Evolutionary conservation across 2,329 filamentous ascomycete genomes (phyloP).

Genomic region (Exophiala xenobiotica): DNA sequence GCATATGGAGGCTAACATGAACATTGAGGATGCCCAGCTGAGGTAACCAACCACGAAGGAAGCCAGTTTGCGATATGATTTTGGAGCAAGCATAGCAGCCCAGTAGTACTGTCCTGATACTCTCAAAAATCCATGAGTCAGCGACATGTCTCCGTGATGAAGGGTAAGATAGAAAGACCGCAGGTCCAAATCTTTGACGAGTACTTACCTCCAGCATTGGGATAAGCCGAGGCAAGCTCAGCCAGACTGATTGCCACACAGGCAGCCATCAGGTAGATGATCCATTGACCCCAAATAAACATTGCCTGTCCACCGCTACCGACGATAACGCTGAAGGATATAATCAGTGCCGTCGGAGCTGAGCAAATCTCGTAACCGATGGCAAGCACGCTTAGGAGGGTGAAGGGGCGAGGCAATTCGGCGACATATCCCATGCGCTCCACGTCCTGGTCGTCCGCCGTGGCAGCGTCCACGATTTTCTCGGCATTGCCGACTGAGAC

Average conservation of each 20-base stretch:
- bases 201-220: constrained; percentile 54
- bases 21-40: constrained; percentile 55
- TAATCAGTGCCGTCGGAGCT: background rate
- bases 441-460: background rate
- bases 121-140: background rate
- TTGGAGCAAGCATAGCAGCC: constrained; percentile 41
- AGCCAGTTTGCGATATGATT: constrained; percentile 45
- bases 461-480: background rate
- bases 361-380: background rate
- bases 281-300: background rate
- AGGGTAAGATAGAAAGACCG: background rate
- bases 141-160: background rate
- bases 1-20: constrained; percentile 45
- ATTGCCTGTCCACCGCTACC: background rate
- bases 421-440: background rate
- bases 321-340: background rate
- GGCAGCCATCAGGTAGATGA: background rate
- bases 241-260: constrained; percentile 54
- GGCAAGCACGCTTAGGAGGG: background rate
- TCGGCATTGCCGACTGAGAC: background rate
- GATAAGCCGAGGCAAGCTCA: constrained; percentile 50
- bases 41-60: constrained; percentile 54
- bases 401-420: background rate
- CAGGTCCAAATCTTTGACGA: too few species aligned
- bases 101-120: constrained; percentile 13